Conservation (phyloP, 129 eudicot species). For the Oenanthe sinensis region DNA sequence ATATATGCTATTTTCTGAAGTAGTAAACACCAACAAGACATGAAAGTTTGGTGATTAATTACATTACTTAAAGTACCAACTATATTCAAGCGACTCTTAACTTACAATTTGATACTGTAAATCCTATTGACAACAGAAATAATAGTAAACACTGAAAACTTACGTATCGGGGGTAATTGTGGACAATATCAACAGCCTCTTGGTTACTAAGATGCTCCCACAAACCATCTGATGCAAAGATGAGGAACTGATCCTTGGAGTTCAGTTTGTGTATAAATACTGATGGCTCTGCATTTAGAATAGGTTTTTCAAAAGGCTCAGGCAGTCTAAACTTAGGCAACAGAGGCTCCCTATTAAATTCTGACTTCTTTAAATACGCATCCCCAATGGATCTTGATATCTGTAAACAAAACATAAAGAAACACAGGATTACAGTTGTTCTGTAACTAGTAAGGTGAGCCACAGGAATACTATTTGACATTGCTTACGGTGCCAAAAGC, state of each 20-base stretch:
- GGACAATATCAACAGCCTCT: conserved; percentile 79
- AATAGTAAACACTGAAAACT: conserved; percentile 18
- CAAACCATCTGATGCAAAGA: conserved; percentile 92
- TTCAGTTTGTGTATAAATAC: conserved; percentile 50
- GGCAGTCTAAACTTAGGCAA: conserved; percentile 63
- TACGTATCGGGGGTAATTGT: conserved; percentile 58
- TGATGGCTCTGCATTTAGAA: conserved; percentile 79
- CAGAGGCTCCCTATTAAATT: conserved; percentile 68
- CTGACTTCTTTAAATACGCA: conserved; percentile 70
- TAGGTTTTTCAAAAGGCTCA: conserved; percentile 53
- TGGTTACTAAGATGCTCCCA: conserved; percentile 97
- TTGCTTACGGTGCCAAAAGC: not conserved
- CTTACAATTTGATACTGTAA: not conserved
- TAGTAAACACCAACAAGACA: not conserved
- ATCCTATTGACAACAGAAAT: not conserved
- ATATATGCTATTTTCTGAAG: not conserved
- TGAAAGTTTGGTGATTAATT: not conserved
- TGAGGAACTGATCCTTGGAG: conserved; percentile 63
- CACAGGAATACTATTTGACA: not conserved
- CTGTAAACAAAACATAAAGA: conserved; percentile 28
- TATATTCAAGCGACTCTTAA: not conserved
- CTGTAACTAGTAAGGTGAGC: not conserved
- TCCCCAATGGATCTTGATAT: conserved; percentile 90
- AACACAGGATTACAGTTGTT: conserved; percentile 4
- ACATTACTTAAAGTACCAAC: not conserved